Evolutionary conservation across 352 stramenopile genomes (phyloP), one percentile per base, ranked within the genome.

Genomic region (Phytophthora agathidicida): DNA sequence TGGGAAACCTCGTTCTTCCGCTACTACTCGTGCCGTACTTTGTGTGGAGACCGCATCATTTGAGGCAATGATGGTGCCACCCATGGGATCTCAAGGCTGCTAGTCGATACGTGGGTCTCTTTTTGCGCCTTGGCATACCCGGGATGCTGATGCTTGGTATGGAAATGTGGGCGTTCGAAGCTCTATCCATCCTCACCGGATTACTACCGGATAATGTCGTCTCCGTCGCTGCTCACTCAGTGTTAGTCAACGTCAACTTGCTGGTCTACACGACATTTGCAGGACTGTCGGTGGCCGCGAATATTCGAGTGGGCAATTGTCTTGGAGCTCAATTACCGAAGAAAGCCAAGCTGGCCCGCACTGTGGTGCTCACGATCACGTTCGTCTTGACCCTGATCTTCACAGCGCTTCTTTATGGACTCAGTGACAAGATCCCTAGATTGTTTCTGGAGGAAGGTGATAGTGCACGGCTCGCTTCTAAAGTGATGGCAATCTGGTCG

Each of bases 81-180:
- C 51, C 56, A 24, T 72, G 73, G 73, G 28, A 73, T 24, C 0
- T 75, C 20, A 47, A 62, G 11, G 51, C 66, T 22, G 60, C 66
- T 0, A 5, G 56, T 11, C 32, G 51, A 10, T 65, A 82, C 45
- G 32, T 65, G 11, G 44, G 52, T 57, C n/a, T 77, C 13, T 79
- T 89, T 39, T 38, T 83, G 17, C 36, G 47, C 8, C 64, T 83
- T 30, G 76, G 76, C 0, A 31, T 86, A 5, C 76, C 76, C 1
- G 72, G 78, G 3, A 70, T 87, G 67, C 44, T 85, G 19, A 81
- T 82, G 62, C 63, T 85, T 41, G 60, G 67, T 23, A 73, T 86
- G 39, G 75, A 85, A 43, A 83, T 73, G 59, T 83, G 75, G 64
- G 77, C 73, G 14, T 86, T 75, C 38, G 78, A 88, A 43, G 60